Conservation (phyloP, 306 rosid genomes). For the Quercus rubra region DNA sequence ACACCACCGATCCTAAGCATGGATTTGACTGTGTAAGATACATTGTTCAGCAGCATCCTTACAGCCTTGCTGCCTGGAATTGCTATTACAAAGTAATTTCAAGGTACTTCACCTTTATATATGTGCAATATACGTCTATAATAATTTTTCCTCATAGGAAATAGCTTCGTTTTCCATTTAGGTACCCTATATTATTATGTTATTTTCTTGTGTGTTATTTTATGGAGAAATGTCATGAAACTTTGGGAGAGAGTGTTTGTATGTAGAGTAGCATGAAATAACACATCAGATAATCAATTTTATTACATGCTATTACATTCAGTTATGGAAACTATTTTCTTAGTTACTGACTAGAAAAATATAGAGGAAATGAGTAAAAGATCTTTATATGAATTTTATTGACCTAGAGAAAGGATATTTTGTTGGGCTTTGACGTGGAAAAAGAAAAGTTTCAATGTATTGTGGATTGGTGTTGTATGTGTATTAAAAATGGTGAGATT, state of each 20-base stretch:
- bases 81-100: slow-evolving; percentile 92
- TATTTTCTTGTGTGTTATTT: neutral
- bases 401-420: neutral
- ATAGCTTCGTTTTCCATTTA: neutral
- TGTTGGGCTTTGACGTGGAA: neutral
- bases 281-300: neutral
- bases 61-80: slow-evolving; percentile 88
- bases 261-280: neutral
- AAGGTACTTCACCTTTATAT: slow-evolving; percentile 34
- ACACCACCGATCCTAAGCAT: slow-evolving; percentile 74
- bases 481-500: neutral
- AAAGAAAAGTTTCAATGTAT: neutral
- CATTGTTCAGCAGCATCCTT: slow-evolving; percentile 75
- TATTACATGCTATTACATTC: neutral
- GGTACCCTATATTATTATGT: neutral
- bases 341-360: neutral
- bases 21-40: slow-evolving; percentile 81
- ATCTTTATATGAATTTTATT: neutral
- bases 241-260: neutral
- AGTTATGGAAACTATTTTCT: neutral
- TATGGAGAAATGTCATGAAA: neutral
- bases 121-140: neutral
- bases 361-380: neutral
- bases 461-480: neutral
- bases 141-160: neutral